Conservation (phyloP, 2,329 filamentous ascomycete genomes). For the Coniochaeta prunicola region DNA sequence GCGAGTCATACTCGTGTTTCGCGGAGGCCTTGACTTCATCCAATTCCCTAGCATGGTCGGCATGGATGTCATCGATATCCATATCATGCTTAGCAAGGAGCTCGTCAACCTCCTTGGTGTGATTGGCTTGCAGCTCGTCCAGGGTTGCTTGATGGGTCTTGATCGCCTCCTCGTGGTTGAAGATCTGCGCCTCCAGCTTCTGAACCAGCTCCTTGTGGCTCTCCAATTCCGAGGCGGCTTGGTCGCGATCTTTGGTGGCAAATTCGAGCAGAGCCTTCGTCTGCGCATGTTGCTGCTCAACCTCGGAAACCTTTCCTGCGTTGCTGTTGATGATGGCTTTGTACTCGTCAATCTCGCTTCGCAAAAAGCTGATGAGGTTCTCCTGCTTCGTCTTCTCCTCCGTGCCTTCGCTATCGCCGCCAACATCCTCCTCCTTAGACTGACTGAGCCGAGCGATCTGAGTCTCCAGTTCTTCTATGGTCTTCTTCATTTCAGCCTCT, state of each 20-base stretch:
- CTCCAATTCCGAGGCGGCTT: conserved; percentile 35
- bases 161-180: conserved; percentile 50
- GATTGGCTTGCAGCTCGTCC: conserved; percentile 38
- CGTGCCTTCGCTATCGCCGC: conserved; percentile 24
- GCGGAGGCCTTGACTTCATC: conserved; percentile 38
- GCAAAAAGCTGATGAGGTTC: conserved; percentile 53
- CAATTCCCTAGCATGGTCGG: conserved; percentile 36
- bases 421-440: conserved; percentile 22
- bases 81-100: conserved; percentile 26
- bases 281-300: conserved; percentile 65
- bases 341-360: conserved; percentile 73
- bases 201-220: conserved; percentile 39
- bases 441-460: conserved; percentile 42
- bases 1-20: conserved; percentile 48
- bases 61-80: conserved; percentile 37
- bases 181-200: conserved; percentile 51
- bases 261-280: conserved; percentile 63
- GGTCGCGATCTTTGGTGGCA: conserved; percentile 51
- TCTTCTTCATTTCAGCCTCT: conserved; percentile 65
- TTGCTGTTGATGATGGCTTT: conserved; percentile 66
- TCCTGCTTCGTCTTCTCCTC: conserved; percentile 50
- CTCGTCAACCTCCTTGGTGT: conserved; percentile 35
- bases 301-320: conserved; percentile 59
- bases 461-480: conserved; percentile 65
- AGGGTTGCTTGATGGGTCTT: conserved; percentile 46